Percentiles rank a stretch among this genome's conserved stretches.
These are phyloP conservation scores for Alternaria solani DNA, from an alignment of 2,329 filamentous ascomycete genomes.

Conservation along the genomic window DNA sequence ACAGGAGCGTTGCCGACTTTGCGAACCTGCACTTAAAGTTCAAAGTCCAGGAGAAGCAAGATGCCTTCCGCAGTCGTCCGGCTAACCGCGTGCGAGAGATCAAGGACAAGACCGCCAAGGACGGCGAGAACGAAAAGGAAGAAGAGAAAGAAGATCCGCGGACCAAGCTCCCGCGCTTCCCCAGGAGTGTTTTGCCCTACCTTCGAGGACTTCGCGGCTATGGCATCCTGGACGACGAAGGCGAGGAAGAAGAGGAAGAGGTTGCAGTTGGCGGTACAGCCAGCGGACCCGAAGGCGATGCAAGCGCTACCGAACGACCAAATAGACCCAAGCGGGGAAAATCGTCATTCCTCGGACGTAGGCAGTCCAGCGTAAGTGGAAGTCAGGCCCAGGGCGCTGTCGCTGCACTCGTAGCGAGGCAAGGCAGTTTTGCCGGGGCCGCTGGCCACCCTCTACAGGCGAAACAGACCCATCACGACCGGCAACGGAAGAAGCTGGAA, in stretches of 20 bases:
- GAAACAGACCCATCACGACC: constrained; percentile 74
- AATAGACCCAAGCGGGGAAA: constrained; percentile 62
- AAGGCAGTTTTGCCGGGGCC: constrained; percentile 53
- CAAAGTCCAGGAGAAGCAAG: constrained; percentile 83
- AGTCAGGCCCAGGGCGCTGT: constrained; percentile 35
- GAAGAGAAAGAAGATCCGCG: constrained; percentile 67
- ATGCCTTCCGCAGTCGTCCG: constrained; percentile 76
- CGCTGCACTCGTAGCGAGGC: constrained; percentile 36
- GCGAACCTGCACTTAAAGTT: constrained; percentile 93
- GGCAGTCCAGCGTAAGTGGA: constrained; percentile 63
- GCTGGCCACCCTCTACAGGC: constrained; percentile 49
- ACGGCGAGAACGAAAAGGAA: constrained; percentile 32
- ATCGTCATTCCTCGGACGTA: constrained; percentile 66
- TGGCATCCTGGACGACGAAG: constrained; percentile 66
- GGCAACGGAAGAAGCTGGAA: constrained; percentile 83
- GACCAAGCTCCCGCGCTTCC: constrained; percentile 88
- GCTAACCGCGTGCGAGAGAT: constrained; percentile 23
- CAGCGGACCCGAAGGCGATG: constrained; percentile 69
- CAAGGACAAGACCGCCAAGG: constrained; percentile 27
- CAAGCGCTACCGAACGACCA: constrained; percentile 71
- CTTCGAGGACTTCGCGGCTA: constrained; percentile 80
- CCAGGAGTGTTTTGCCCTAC: constrained; percentile 87
- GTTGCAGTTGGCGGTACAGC: constrained; percentile 59
- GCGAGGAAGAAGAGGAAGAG: constrained; percentile 77
- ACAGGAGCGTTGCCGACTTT: constrained; percentile 87